A percentile compares a stretch with the other conserved stretches of the same genome.
These are phyloP conservation scores for Chaetomium tenue DNA, from an alignment of 495 filamentous ascomycete genomes.

Conservation along the genomic window DNA sequence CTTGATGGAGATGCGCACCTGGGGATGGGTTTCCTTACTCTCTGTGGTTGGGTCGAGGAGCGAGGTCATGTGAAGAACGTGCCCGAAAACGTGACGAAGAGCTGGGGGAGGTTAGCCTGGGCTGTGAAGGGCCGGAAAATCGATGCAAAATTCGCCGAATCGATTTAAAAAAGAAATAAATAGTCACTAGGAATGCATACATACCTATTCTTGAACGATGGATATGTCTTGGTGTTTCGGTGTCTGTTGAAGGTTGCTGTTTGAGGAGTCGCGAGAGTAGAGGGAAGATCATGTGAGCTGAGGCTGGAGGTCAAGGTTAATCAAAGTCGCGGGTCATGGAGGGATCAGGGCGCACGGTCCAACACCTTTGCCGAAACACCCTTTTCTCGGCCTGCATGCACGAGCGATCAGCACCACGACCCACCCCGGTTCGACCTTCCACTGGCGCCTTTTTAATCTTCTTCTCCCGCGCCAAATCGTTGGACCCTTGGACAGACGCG, in stretches of 20 bases:
- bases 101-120: conserved; percentile 29
- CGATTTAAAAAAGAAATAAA: neutral
- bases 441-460: conserved; percentile 9
- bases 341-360: conserved; percentile 28
- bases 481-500: neutral
- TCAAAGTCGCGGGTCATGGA: conserved; percentile 23
- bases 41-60: conserved; percentile 34
- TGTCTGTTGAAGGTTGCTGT: conserved; percentile 17
- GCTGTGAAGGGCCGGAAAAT: conserved; percentile 16
- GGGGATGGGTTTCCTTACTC: conserved; percentile 23
- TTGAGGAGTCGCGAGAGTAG: conserved; percentile 30
- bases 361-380: conserved; percentile 16
- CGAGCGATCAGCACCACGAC: conserved; percentile 15
- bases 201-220: conserved; percentile 26
- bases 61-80: conserved; percentile 44
- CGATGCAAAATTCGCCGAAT: conserved; percentile 18
- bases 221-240: conserved; percentile 14
- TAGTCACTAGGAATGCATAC: neutral
- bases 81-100: conserved; percentile 41
- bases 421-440: neutral
- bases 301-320: conserved; percentile 24
- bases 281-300: conserved; percentile 38
- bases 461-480: neutral
- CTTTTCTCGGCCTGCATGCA: conserved; percentile 5
- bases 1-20: conserved; percentile 3